These are phyloP conservation scores for Eimeria praecox DNA, from an alignment of 169 alveolate genomes.

Conservation along the genomic window DNA sequence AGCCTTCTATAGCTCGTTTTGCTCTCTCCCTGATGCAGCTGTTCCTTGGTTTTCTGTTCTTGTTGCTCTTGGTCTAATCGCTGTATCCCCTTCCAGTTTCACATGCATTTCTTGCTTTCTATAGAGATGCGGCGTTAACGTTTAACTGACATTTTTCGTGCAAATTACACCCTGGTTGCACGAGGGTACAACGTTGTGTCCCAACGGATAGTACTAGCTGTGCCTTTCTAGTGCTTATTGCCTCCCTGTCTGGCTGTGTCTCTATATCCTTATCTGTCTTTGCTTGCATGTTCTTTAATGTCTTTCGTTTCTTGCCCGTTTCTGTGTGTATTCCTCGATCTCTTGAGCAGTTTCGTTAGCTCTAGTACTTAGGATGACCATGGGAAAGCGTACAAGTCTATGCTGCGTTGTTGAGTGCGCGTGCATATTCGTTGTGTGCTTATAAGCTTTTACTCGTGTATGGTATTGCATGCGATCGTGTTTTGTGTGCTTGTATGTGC, in stretches of 20 bases:
- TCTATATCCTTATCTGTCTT: no score
- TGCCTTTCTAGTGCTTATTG: no score
- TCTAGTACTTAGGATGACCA: neutral
- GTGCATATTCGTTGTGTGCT: no score
- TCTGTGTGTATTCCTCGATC: neutral
- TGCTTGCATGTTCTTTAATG: neutral
- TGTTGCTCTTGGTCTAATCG: neutral
- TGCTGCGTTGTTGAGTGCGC: no score
- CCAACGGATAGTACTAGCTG: no score
- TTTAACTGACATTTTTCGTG: no score
- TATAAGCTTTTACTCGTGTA: no score
- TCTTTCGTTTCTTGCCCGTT: neutral
- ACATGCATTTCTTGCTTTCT: neutral
- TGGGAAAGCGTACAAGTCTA: neutral
- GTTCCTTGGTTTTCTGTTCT: neutral
- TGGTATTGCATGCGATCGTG: no score
- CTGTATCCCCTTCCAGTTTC: neutral
- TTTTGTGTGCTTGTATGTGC: neutral
- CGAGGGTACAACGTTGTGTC: neutral
- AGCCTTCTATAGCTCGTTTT: neutral
- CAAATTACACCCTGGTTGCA: neutral
- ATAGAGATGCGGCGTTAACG: neutral
- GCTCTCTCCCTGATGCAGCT: neutral
- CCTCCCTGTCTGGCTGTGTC: no score
- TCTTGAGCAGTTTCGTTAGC: neutral